Conservation (phyloP, 225 moss, liverwort and hornwort species). For the Ulota crispa region DNA sequence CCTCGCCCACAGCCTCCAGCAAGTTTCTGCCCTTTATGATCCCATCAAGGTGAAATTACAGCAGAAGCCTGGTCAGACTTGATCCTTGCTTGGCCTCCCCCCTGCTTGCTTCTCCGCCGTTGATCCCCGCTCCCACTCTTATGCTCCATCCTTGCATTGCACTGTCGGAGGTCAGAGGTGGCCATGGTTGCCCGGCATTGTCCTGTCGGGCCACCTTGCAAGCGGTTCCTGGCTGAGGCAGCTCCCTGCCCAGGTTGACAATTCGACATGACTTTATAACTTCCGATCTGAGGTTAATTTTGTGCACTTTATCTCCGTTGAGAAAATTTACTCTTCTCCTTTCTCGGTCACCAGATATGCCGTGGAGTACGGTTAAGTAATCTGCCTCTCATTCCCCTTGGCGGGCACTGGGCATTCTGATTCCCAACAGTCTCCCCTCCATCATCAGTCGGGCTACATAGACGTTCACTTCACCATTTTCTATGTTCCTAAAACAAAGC, state of each 20-base stretch:
- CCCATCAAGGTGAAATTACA: constrained; percentile 16
- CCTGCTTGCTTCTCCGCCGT: background rate
- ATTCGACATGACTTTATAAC: background rate
- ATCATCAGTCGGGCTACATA: background rate
- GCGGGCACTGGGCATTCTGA: background rate
- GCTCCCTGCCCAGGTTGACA: background rate
- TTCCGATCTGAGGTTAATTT: background rate
- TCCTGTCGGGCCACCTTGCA: background rate
- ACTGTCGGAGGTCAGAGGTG: background rate
- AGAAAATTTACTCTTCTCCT: background rate
- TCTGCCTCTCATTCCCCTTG: background rate
- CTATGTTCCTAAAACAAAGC: background rate
- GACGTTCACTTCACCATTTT: background rate
- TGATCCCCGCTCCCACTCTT: background rate
- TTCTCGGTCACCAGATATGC: background rate
- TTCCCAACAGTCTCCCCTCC: background rate
- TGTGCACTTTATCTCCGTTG: background rate
- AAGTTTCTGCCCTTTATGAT: constrained; percentile 5
- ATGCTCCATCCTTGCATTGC: background rate
- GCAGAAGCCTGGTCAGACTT: background rate
- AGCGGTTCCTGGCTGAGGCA: background rate
- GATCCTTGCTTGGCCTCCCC: background rate
- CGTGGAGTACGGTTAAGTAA: background rate
- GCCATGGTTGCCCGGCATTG: background rate
- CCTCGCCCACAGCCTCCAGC: constrained; percentile 19